Conservation (phyloP, 2,329 filamentous ascomycete species). For the Phaeoacremonium minimum region DNA sequence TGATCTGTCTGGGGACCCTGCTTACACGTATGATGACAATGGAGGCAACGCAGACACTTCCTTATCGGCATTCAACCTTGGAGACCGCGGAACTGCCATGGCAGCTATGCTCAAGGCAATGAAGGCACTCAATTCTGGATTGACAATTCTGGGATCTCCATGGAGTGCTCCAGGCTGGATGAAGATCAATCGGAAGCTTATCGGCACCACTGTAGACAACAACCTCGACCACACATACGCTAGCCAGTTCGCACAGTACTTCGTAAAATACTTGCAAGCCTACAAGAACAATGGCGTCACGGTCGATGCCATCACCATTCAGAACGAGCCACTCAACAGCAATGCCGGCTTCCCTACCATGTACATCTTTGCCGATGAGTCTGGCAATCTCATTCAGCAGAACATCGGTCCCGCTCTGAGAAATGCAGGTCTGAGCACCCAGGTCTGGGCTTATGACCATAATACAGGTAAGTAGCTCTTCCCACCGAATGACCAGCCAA, state of each 20-base stretch:
- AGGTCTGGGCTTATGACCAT: constrained; percentile 42
- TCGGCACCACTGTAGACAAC: constrained; percentile 27
- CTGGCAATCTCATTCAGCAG: constrained; percentile 28
- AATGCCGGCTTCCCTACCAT: constrained; percentile 30
- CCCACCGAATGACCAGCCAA: too few relatives aligned
- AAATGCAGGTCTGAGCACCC: constrained; percentile 30
- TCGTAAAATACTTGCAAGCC: constrained; percentile 36
- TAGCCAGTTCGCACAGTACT: constrained; percentile 27
- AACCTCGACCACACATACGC: constrained; percentile 32
- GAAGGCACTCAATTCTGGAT: constrained; percentile 23
- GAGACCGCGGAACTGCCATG: constrained; percentile 32
- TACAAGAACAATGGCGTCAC: constrained; percentile 26
- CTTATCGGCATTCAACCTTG: constrained; percentile 25
- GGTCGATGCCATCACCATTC: constrained; percentile 36
- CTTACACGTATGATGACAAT: constrained; percentile 34
- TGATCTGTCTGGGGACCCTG: constrained; percentile 31
- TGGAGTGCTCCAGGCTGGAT: constrained; percentile 38
- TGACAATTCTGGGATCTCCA: constrained; percentile 30
- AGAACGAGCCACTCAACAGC: constrained; percentile 39
- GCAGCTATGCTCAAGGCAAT: constrained; percentile 29
- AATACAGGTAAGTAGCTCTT: constrained; percentile 29
- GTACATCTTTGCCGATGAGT: constrained; percentile 31
- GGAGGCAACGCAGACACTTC: constrained; percentile 21
- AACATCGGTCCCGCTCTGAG: constrained; percentile 31
- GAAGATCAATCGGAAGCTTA: constrained; percentile 29